Conservation (phyloP, 2,329 filamentous ascomycete genomes). For the Aspergillus unguis region DNA sequence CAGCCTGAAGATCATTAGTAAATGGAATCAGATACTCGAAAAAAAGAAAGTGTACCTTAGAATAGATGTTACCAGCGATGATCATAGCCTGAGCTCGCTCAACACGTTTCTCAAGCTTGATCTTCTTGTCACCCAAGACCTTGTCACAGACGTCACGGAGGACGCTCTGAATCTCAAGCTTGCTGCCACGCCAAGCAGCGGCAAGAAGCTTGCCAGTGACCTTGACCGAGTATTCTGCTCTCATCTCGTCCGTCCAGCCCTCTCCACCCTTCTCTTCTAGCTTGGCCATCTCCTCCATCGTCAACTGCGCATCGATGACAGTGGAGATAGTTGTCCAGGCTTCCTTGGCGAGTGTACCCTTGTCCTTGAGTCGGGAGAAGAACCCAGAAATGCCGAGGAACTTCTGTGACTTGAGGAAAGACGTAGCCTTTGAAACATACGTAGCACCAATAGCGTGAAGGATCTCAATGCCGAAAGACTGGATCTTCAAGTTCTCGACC, state of each 20-base stretch:
- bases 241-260: conserved; percentile 97
- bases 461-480: conserved; percentile 95
- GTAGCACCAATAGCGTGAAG: conserved; percentile 90
- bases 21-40: not conserved
- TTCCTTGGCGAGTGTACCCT: conserved; percentile 94
- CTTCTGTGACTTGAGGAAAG: conserved; percentile 90
- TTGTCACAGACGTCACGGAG: conserved; percentile 90
- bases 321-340: conserved; percentile 97
- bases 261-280: conserved; percentile 92
- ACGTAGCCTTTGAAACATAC: conserved; percentile 82
- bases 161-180: conserved; percentile 97
- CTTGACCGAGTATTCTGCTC: conserved; percentile 88
- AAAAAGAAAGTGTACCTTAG: conserved; percentile 59
- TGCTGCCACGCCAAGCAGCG: conserved; percentile 92
- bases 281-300: conserved; percentile 98
- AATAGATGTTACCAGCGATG: conserved; percentile 83
- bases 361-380: conserved; percentile 90
- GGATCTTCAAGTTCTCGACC: conserved; percentile 98
- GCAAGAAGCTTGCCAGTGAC: conserved; percentile 98
- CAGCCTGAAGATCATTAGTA: conserved; percentile 57
- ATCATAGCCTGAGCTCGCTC: conserved; percentile 88
- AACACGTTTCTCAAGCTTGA: conserved; percentile 77
- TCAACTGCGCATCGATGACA: conserved; percentile 94
- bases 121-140: conserved; percentile 74
- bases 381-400: conserved; percentile 95